Conservation (phyloP, 352 stramenopile species). For the Pseudoperonospora humuli region DNA sequence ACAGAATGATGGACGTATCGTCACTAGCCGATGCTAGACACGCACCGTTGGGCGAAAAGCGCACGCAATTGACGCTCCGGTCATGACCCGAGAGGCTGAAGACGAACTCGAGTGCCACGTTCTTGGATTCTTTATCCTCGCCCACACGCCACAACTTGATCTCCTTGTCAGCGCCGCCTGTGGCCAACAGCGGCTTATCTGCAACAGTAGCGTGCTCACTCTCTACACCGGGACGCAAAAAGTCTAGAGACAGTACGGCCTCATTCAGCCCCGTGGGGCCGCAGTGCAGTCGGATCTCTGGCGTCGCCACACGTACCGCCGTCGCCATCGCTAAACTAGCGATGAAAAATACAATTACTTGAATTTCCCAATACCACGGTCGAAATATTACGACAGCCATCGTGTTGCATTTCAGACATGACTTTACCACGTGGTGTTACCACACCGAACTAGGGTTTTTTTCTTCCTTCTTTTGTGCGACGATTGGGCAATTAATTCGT, state of each 20-base stretch:
- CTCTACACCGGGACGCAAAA: slow-evolving; percentile 26
- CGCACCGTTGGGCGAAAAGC: slow-evolving; percentile 84
- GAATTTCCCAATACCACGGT: no score
- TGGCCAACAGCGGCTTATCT: slow-evolving; percentile 43
- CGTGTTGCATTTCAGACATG: no score
- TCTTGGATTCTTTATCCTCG: slow-evolving; percentile 5
- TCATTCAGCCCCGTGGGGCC: slow-evolving; percentile 84
- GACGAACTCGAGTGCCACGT: slow-evolving; percentile 51
- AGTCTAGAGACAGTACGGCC: slow-evolving; percentile 78
- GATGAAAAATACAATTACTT: no score
- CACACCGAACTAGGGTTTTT: no score
- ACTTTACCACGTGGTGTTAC: no score
- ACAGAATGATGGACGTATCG: slow-evolving; percentile 85
- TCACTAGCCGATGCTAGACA: slow-evolving; percentile 86
- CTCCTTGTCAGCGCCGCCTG: slow-evolving; percentile 82
- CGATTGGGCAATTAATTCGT: no score
- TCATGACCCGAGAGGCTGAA: slow-evolving; percentile 85
- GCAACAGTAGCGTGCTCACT: neutral
- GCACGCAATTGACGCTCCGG: slow-evolving; percentile 86
- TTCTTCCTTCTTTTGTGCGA: no score
- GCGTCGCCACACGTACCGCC: slow-evolving; percentile 55
- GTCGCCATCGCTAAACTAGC: no score
- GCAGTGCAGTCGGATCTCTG: slow-evolving; percentile 83
- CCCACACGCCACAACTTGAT: slow-evolving; percentile 80
- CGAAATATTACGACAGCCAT: no score